Conservation (phyloP, 805 yeast genomes). For the Teunomyces cretensis region DNA sequence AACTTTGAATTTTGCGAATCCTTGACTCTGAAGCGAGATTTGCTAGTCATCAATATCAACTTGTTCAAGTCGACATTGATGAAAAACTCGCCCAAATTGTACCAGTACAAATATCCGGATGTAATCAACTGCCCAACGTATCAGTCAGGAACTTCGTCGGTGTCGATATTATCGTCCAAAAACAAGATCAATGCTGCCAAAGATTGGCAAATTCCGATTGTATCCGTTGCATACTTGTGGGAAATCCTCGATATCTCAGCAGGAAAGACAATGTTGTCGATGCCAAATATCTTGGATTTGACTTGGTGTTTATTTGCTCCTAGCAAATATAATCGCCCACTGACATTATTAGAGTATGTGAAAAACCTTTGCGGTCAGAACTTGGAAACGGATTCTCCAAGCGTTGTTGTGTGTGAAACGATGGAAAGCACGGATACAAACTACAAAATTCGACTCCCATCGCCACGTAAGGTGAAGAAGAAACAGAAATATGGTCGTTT, state of each 20-base stretch:
- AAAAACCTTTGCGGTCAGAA: conserved; percentile 9
- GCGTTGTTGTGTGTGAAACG: not conserved
- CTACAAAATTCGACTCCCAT: conserved; percentile 36
- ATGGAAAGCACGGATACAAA: not conserved
- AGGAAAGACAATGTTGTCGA: conserved; percentile 12
- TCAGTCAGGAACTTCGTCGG: conserved; percentile 31
- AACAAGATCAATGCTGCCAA: conserved; percentile 60
- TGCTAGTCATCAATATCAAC: conserved; percentile 54
- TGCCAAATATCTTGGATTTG: conserved; percentile 45
- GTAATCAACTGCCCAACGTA: conserved; percentile 36
- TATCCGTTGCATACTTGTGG: conserved; percentile 55
- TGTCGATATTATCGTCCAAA: conserved; percentile 44
- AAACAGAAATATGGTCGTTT: conserved; percentile 47
- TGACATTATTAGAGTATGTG: conserved; percentile 21
- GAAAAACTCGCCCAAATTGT: conserved; percentile 43
- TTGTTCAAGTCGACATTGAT: conserved; percentile 40
- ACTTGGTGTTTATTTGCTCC: conserved; percentile 61
- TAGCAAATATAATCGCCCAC: conserved; percentile 21
- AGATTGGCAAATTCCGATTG: conserved; percentile 57
- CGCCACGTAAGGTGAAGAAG: conserved; percentile 49
- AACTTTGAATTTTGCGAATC: conserved; percentile 52
- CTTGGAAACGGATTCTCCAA: conserved; percentile 1
- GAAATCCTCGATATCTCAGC: conserved; percentile 41
- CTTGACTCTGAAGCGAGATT: conserved; percentile 51
- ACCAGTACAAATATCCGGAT: conserved; percentile 32